Percentiles rank a stretch among this genome's conserved stretches.
These are phyloP conservation scores for Colletotrichum musicola DNA, from an alignment of 2,329 filamentous ascomycete species.

Conservation along the genomic window DNA sequence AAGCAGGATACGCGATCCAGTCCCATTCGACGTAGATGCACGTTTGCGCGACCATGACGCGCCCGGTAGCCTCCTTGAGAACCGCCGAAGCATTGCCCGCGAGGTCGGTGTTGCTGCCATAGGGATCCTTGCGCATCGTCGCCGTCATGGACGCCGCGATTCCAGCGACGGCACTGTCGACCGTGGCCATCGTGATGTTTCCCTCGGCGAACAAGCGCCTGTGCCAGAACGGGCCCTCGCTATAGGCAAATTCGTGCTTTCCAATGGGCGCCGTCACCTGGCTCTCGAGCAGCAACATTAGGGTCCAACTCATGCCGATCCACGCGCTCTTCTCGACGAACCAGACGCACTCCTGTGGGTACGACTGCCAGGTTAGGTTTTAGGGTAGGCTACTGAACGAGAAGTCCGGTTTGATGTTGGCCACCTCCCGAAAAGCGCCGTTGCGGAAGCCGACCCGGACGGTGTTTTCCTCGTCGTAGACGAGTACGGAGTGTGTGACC, in stretches of 20 bases:
- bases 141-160: conserved; percentile 1
- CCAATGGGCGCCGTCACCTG: not conserved
- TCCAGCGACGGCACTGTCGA: not conserved
- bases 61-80: not conserved
- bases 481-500: not conserved
- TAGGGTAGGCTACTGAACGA: not conserved
- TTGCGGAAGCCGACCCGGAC: not conserved
- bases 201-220: not conserved
- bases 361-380: not conserved
- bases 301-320: not conserved
- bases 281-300: not conserved
- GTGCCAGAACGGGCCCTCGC: not conserved
- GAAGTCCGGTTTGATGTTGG: not conserved
- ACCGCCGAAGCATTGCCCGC: not conserved
- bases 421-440: not conserved
- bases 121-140: not conserved
- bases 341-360: not conserved
- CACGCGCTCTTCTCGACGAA: not conserved
- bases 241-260: too few species aligned
- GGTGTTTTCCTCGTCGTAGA: not conserved
- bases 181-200: not conserved
- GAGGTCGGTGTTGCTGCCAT: not conserved
- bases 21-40: conserved; percentile 13
- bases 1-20: conserved; percentile 8
- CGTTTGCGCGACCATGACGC: not conserved